phyloP scores from a whole-genome alignment of 768 basidiomycete species.

The Lepiota brunneoincarnata region DNA sequence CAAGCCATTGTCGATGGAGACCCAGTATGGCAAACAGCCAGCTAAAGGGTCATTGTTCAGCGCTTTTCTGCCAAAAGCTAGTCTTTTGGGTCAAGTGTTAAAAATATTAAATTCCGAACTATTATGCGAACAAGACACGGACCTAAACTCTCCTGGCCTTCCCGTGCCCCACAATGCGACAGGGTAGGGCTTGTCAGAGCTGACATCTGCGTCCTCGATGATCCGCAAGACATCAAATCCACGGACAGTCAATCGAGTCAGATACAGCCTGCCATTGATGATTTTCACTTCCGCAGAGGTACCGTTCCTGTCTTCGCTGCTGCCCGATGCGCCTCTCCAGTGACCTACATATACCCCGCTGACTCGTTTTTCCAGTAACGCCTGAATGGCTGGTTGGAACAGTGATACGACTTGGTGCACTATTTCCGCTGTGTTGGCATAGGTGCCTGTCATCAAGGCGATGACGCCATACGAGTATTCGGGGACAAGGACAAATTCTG shows the following conservation, averaged over 20 bases:
- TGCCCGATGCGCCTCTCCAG: conserved; percentile 27
- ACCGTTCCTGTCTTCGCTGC: neutral
- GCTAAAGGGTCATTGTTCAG: conserved; percentile 24
- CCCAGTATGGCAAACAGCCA: conserved; percentile 36
- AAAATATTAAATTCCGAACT: neutral
- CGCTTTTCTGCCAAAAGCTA: conserved; percentile 27
- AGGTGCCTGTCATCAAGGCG: conserved; percentile 36
- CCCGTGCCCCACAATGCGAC: conserved; percentile 36
- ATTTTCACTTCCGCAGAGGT: conserved; percentile 25
- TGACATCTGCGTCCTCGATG: conserved; percentile 21
- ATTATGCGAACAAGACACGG: neutral
- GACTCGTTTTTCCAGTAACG: conserved; percentile 25
- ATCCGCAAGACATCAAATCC: conserved; percentile 32
- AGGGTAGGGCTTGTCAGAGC: conserved; percentile 12
- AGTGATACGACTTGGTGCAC: conserved; percentile 28
- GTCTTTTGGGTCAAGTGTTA: conserved; percentile 11
- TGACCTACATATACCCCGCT: conserved; percentile 27
- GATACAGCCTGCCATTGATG: conserved; percentile 27
- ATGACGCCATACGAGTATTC: conserved; percentile 40
- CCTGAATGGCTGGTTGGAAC: conserved; percentile 33
- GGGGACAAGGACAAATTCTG: conserved; percentile 36
- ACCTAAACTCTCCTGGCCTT: conserved; percentile 37
- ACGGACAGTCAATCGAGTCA: conserved; percentile 30
- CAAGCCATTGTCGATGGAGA: conserved; percentile 24
- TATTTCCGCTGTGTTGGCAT: conserved; percentile 26